Conservation (phyloP, 306 rosid species). For the Malus sieversii region DNA sequence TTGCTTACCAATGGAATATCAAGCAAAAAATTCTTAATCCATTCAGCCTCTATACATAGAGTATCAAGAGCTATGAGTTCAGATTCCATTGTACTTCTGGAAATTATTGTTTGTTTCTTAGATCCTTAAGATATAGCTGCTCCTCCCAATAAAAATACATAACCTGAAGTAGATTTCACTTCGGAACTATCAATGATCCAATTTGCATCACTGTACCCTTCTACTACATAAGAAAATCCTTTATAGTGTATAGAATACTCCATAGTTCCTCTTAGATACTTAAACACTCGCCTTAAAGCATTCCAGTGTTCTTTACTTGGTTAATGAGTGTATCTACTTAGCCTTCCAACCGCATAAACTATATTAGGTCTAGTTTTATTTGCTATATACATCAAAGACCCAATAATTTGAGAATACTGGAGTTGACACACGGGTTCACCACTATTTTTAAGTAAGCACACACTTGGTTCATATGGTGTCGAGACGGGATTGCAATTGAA, state of each 20-base stretch:
- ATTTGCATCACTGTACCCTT: not conserved
- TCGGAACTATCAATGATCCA: not conserved
- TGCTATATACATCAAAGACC: not conserved
- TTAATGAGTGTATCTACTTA: not conserved
- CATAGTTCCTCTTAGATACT: not conserved
- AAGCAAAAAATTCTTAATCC: not conserved
- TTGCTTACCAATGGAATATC: not conserved
- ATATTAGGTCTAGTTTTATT: not conserved
- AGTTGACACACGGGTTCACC: not conserved
- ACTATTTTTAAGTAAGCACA: not conserved
- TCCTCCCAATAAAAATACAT: not conserved
- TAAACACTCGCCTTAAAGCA: not conserved
- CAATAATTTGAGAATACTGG: not conserved
- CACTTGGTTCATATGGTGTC: not conserved
- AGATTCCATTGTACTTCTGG: not conserved
- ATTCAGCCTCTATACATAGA: not conserved
- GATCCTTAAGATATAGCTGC: not conserved
- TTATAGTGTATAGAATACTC: not conserved
- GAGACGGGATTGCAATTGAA: not conserved
- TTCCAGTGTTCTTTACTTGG: not conserved
- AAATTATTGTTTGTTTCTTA: not conserved
- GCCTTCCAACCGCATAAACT: not conserved
- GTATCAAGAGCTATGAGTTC: not conserved
- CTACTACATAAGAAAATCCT: not conserved
- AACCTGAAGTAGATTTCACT: not conserved